Evolutionary conservation across 2,329 filamentous ascomycete species (phyloP).

Genomic region (Colletotrichum tamarilloi): DNA sequence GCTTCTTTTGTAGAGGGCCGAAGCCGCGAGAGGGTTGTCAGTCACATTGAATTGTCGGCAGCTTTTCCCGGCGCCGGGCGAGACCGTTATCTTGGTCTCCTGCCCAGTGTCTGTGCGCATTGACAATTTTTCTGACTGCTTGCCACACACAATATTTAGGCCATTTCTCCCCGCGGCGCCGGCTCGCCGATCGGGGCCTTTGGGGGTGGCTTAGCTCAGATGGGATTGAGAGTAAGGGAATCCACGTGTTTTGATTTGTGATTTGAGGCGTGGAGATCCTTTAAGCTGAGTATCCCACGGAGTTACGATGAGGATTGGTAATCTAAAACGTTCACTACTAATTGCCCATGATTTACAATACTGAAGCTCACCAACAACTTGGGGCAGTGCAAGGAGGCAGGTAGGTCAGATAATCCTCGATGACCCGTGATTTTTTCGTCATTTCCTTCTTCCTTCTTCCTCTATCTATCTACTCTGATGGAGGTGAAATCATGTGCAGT

Average conservation of each 20-base stretch:
- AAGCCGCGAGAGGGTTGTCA: slow-evolving; percentile 3
- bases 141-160: too few relatives aligned
- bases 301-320: neutral
- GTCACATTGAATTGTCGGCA: neutral
- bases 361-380: neutral
- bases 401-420: too few relatives aligned
- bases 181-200: neutral
- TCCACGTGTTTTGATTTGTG: neutral
- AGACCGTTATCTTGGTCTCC: neutral
- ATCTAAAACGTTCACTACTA: neutral
- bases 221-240: neutral
- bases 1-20: slow-evolving; percentile 9
- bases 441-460: neutral
- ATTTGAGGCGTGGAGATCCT: neutral
- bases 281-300: neutral
- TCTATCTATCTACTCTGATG: slow-evolving; percentile 15
- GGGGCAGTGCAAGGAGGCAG: neutral
- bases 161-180: too few relatives aligned
- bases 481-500: slow-evolving; percentile 3
- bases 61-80: neutral
- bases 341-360: neutral
- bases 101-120: neutral
- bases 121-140: neutral
- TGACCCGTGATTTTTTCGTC: neutral
- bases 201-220: neutral